These are phyloP conservation scores for Saturnispora kantuleensis DNA, from an alignment of 805 yeast species.

Conservation along the genomic window DNA sequence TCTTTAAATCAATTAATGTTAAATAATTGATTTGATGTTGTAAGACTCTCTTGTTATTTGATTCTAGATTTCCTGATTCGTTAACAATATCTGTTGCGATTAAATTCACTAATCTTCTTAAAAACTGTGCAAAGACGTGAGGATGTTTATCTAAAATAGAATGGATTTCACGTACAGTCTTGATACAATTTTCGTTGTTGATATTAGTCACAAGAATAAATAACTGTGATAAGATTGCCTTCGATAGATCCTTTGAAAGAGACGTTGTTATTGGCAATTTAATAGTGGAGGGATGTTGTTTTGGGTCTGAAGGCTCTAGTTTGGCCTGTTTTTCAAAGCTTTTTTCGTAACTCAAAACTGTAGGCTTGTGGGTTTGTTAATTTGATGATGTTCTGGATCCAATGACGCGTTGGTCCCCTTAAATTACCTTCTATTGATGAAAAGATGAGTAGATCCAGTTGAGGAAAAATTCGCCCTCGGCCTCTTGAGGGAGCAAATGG, in stretches of 20 bases:
- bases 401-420: too few species aligned
- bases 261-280: constrained; percentile 6
- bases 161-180: constrained; percentile 36
- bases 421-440: too few species aligned
- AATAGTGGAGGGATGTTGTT: background rate
- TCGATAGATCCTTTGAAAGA: constrained; percentile 13
- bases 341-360: too few species aligned
- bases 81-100: constrained; percentile 20
- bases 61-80: constrained; percentile 12
- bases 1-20: constrained; percentile 14
- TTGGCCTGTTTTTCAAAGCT: too few species aligned
- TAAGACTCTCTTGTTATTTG: constrained; percentile 16
- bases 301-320: too few species aligned
- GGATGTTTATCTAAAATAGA: constrained; percentile 32
- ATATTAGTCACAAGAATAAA: constrained; percentile 40
- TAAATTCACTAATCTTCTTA: constrained; percentile 25
- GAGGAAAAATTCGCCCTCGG: background rate
- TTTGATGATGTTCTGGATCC: too few species aligned
- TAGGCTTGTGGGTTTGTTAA: too few species aligned
- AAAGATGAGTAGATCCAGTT: too few species aligned
- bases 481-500: background rate
- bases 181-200: constrained; percentile 30
- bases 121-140: constrained; percentile 26
- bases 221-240: constrained; percentile 41
- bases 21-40: constrained; percentile 19